phyloP scores from a whole-genome alignment of 2,329 filamentous ascomycete genomes.

The Colletotrichum costaricense region DNA sequence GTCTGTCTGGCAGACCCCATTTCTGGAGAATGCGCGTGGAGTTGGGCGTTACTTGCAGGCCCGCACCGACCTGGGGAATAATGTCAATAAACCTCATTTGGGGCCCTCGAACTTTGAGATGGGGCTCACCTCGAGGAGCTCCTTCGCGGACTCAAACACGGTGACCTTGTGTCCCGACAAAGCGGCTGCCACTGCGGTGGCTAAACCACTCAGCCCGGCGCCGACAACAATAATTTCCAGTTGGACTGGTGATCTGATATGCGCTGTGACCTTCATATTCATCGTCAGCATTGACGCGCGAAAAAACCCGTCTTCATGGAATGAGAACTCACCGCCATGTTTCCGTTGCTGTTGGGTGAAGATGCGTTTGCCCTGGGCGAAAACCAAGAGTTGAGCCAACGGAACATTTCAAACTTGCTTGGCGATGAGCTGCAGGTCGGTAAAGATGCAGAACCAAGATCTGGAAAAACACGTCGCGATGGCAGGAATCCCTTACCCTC shows the following conservation, averaged over 20 bases:
- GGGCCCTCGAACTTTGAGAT: background rate
- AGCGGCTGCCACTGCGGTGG: conserved; percentile 50
- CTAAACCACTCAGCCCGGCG: conserved; percentile 55
- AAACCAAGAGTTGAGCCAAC: conserved; percentile 16
- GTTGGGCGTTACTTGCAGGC: conserved; percentile 65
- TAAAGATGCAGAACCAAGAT: background rate
- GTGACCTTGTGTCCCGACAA: conserved; percentile 52
- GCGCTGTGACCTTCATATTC: background rate
- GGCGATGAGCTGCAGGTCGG: background rate
- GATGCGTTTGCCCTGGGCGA: background rate
- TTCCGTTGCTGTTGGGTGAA: background rate
- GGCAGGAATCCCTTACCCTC: background rate
- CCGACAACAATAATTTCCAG: conserved; percentile 55
- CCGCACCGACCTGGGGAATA: conserved; percentile 57
- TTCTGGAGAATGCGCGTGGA: conserved; percentile 59
- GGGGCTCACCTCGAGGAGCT: conserved; percentile 50
- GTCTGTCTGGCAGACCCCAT: conserved; percentile 59
- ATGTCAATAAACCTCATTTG: conserved; percentile 19
- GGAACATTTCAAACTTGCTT: background rate
- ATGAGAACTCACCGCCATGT: conserved; percentile 6
- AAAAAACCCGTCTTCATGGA: background rate
- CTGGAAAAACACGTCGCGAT: background rate
- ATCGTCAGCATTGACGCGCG: background rate
- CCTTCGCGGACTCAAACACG: conserved; percentile 53
- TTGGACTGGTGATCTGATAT: conserved; percentile 14